Evolutionary conservation across 2,329 filamentous ascomycete species (phyloP).

Genomic region (Escovopsis weberi): DNA sequence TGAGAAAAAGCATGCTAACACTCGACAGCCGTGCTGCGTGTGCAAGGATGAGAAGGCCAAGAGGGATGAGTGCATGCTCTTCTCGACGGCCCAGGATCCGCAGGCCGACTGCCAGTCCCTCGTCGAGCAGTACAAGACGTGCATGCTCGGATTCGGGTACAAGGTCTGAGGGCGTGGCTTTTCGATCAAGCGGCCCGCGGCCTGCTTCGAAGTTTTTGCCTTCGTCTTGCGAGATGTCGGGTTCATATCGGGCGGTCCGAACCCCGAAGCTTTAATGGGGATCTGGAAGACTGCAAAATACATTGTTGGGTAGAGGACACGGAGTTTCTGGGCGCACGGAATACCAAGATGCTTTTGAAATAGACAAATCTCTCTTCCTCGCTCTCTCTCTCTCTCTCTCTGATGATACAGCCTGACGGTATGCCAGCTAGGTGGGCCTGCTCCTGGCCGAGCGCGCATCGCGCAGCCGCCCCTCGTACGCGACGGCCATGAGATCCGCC

Average conservation of each 20-base stretch:
- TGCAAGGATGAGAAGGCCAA: slow-evolving; percentile 89
- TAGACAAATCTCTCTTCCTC: too few relatives aligned
- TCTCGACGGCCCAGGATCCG: slow-evolving; percentile 73
- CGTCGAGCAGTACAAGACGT: slow-evolving; percentile 74
- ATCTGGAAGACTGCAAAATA: too few relatives aligned
- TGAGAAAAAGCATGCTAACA: neutral
- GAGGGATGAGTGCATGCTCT: slow-evolving; percentile 98
- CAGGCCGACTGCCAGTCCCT: slow-evolving; percentile 69
- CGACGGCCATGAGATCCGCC: slow-evolving; percentile 17
- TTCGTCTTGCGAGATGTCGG: too few relatives aligned
- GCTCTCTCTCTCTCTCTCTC: too few relatives aligned
- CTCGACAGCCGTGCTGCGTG: slow-evolving; percentile 75
- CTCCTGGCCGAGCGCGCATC: slow-evolving; percentile 8
- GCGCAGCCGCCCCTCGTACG: slow-evolving; percentile 13
- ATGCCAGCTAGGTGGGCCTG: neutral
- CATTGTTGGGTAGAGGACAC: too few relatives aligned
- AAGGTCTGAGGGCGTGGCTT: slow-evolving; percentile 34
- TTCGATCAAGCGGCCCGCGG: too few relatives aligned
- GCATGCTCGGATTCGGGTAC: slow-evolving; percentile 91
- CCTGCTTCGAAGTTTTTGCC: neutral
- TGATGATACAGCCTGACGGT: neutral
- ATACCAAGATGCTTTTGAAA: too few relatives aligned
- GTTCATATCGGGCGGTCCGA: slow-evolving; percentile 3
- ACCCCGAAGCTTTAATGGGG: too few relatives aligned
- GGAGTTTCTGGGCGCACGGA: too few relatives aligned